Evolutionary conservation across 768 basidiomycete genomes (phyloP), one percentile per base, ranked within the genome.

Genomic region (Mycena capillaripes): DNA sequence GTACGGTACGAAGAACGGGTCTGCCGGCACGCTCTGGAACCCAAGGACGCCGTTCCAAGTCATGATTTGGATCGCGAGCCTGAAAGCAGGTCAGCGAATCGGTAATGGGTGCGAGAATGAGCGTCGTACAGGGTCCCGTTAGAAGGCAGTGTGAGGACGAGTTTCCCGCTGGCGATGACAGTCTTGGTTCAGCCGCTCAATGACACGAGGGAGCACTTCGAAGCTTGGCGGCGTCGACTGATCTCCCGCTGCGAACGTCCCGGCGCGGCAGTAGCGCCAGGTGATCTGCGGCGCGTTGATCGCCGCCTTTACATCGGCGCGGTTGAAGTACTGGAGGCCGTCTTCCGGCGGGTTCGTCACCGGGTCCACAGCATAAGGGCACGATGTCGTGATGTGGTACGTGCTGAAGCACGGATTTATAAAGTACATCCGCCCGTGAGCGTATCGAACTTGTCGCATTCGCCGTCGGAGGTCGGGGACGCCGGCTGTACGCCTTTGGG

Each of bases 41-140:
- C 44, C 60, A 10, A 46, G 60, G 19, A 29, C 60, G 10, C 48
- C 48, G 61, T 52, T 63, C 61, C 61, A 63, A 9, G 48, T 63
- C 61, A 63, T 63, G 48, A 50, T 63, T 62, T 63, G 61, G 32
- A 63, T 63, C 42, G 61, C 48, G n/a, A 63, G 46, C 34, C 61
- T 63, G 30, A 1, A 34, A 5, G 6, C 7, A 34, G 1, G 27
- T 4, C 6, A 5, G 25, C 29, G 2, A 4, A 34, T 19, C 5
- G 4, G 23, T 23, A 25, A 27, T 34, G 7, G 8, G 5, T 17
- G 23, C 7, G n/a, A 8, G 17, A 23, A 25, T 2, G 17, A 4
- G 42, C 4, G 4, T 48, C 60, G 1, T 27, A 48, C 60, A 62
- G 21, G 2, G 60, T 62, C 23, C 60, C 60, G 46, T 62, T 62